Base-by-base conservation (phyloP, 371 early-diverging fungal species). In the Furculomyces boomerangus region DNA sequence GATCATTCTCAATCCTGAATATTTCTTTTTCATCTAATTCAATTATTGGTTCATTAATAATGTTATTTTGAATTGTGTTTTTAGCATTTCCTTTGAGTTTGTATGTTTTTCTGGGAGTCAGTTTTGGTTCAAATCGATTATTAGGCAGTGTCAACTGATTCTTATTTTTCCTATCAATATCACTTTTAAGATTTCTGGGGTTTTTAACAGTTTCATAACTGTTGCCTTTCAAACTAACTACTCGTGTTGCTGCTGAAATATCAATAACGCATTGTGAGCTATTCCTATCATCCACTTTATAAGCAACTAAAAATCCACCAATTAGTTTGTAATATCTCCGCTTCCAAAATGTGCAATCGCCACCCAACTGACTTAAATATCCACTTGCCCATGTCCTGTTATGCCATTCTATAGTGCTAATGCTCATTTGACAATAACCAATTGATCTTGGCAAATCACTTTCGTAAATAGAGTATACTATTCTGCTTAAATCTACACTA, bases 261-360 rank as follows among this genome's bases (percentile, higher is more conserved):
- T 71, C 71, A 2, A 71, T 61, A 10, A 71, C 61, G 53, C 64
- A 60, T 7, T 64, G 53, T 30, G 68, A 62, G 50, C 58, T 60
- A 25, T 54, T 53, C 30, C 61, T 55, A 14, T 54, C 39, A 37
- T 62, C 64, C 56, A 63, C 64, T 20, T 69, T 65, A 59, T 66
- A 71, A 0, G 70, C 70, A 45, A 71, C 58, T 47, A 71, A 53
- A 50, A 66, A 69, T 1, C 71, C 66, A 49, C 71, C 71, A 20
- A 66, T 63, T 24, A 69, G 65, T 29, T 62, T 50, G 49, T 67
- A 71, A 50, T 65, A 71, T 29, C 71, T 65, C 8, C 71, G 62
- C 1, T 67, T 67, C 71, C 71, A 71, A 62, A 71, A 71, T n/a
- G 60, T 54, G 35, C 58, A 60, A n/a, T 71, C 71, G 43, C 72